phyloP scores from a whole-genome alignment of 495 filamentous ascomycete species.

The Daldinia loculata region DNA sequence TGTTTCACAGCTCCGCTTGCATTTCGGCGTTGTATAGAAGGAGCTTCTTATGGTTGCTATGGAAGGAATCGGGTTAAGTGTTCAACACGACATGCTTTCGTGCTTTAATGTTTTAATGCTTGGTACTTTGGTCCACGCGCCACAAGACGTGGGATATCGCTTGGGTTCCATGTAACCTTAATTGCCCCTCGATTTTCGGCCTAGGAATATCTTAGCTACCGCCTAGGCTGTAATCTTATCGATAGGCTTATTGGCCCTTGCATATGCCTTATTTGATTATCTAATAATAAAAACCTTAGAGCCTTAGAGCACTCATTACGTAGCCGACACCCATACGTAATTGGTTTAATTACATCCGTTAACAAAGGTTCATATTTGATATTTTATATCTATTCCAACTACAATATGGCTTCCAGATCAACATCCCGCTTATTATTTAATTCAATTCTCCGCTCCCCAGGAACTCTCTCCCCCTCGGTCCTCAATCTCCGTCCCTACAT shows the following conservation, averaged over 20 bases:
- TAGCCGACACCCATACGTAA: neutral
- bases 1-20: neutral
- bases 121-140: no score
- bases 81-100: no score
- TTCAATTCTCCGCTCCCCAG: constrained; percentile 13
- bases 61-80: neutral
- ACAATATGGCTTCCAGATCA: constrained; percentile 30
- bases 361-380: neutral
- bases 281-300: neutral
- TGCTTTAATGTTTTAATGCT: no score
- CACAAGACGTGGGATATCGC: no score
- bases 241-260: neutral
- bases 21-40: neutral
- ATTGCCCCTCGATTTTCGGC: constrained; percentile 24
- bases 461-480: constrained; percentile 15
- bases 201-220: constrained; percentile 23
- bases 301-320: neutral
- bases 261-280: neutral
- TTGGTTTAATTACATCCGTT: neutral
- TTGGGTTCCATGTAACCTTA: neutral
- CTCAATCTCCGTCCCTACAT: constrained; percentile 32
- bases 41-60: neutral
- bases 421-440: constrained; percentile 7
- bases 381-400: neutral
- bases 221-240: neutral